Evolutionary conservation across 441 rosid species (phyloP).

Genomic region (Mallotus japonicus): DNA sequence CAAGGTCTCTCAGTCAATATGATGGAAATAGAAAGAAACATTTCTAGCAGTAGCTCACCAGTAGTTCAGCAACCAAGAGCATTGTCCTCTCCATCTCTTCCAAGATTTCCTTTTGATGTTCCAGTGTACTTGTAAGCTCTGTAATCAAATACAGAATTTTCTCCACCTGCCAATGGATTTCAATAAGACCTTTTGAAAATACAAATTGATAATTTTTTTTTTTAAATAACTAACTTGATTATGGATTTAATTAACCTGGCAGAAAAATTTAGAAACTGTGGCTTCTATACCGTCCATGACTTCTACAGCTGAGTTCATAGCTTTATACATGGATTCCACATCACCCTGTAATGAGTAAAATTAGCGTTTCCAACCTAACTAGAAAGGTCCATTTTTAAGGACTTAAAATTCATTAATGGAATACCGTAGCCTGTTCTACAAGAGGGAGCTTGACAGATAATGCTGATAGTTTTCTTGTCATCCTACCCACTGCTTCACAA

Average conservation of each 20-base stretch:
- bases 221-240: not conserved
- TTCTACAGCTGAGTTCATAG: conserved; percentile 44
- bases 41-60: conserved; percentile 31
- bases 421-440: conserved; percentile 50
- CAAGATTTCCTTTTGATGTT: conserved; percentile 39
- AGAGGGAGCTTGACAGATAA: conserved; percentile 45
- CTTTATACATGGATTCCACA: conserved; percentile 42
- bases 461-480: conserved; percentile 60
- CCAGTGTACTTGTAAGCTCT: conserved; percentile 45
- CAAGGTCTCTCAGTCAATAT: not conserved
- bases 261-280: conserved; percentile 31
- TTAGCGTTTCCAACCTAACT: not conserved
- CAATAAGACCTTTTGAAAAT: too few relatives aligned
- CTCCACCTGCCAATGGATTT: conserved; percentile 43
- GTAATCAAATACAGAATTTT: conserved; percentile 41
- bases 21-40: not conserved
- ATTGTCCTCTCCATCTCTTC: conserved; percentile 38
- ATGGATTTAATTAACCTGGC: conserved; percentile 27
- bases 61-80: conserved; percentile 17
- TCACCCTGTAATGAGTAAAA: conserved; percentile 34
- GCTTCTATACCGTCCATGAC: conserved; percentile 47
- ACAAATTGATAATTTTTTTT: too few relatives aligned
- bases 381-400: not conserved
- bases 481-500: conserved; percentile 52
- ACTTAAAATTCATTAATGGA: not conserved